Percentiles rank a stretch among this genome's conserved stretches.
Evolutionary conservation across 1,284 basidiomycete species (phyloP).

Genomic region (Rhodotorula sp.): DNA sequence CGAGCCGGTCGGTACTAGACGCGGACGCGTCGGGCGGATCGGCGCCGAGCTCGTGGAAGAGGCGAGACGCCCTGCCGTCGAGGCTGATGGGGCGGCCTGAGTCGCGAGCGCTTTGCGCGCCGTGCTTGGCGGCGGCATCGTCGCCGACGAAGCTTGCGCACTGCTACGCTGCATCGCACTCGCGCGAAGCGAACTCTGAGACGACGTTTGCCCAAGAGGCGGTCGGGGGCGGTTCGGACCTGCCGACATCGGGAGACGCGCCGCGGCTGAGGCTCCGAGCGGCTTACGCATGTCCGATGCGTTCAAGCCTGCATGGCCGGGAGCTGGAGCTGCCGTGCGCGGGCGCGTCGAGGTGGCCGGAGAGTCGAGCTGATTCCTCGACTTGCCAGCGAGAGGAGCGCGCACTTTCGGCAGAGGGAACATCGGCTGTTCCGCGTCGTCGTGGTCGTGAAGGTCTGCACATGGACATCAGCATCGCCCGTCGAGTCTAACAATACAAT

Average conservation of each 20-base stretch:
- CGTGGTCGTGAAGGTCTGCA: background rate
- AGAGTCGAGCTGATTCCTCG: background rate
- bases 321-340: background rate
- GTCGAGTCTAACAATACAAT: rapidly evolving
- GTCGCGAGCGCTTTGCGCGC: too few relatives aligned
- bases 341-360: background rate
- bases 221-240: too few relatives aligned
- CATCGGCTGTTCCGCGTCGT: constrained; percentile 6
- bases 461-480: background rate
- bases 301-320: too few relatives aligned
- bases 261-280: background rate
- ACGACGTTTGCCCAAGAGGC: too few relatives aligned
- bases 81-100: too few relatives aligned
- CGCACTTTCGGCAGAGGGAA: constrained; percentile 17
- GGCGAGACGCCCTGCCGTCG: background rate
- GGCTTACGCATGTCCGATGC: background rate
- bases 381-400: constrained; percentile 2
- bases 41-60: background rate
- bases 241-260: background rate
- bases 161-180: too few relatives aligned
- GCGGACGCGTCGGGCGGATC: too few relatives aligned
- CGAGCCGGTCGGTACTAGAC: background rate
- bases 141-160: too few relatives aligned
- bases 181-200: too few relatives aligned
- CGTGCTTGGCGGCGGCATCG: too few relatives aligned